A percentile compares a stretch with the other conserved stretches of the same genome.
phyloP scores from a whole-genome alignment of 257 asterid species.

The Salvia splendens region DNA sequence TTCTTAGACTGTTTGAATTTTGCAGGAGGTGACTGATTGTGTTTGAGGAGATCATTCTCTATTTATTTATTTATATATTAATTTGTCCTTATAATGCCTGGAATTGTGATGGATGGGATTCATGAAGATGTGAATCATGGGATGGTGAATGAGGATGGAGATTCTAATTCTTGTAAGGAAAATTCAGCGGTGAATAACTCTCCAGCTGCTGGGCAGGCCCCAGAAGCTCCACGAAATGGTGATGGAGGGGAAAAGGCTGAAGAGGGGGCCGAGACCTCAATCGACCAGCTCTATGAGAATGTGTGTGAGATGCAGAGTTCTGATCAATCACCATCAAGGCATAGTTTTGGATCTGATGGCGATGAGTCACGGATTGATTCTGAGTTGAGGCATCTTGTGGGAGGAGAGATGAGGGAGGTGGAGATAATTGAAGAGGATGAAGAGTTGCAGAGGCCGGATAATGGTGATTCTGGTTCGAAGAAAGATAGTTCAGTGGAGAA shows the following conservation, averaged over 20 bases:
- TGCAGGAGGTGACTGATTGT: conserved; percentile 43
- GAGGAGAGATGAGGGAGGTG: conserved; percentile 83
- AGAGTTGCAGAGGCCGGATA: conserved; percentile 51
- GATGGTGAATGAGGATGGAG: conserved; percentile 48
- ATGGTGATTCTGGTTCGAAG: conserved; percentile 47
- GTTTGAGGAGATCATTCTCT: conserved; percentile 36
- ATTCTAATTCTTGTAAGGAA: conserved; percentile 41
- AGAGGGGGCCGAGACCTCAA: conserved; percentile 65
- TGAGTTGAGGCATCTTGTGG: conserved; percentile 82
- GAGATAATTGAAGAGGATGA: conserved; percentile 83
- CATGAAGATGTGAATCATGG: conserved; percentile 53
- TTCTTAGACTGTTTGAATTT: conserved; percentile 19
- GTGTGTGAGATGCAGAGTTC: conserved; percentile 98
- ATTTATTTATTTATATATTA: conserved; percentile 30
- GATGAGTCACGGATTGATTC: conserved; percentile 91
- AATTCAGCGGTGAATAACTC: conserved; percentile 35
- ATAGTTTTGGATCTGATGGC: conserved; percentile 90
- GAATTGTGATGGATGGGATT: conserved; percentile 63
- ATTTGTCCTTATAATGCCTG: conserved; percentile 56
- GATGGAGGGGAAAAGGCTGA: conserved; percentile 35
- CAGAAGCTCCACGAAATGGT: conserved; percentile 46
- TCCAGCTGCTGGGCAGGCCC: conserved; percentile 31
- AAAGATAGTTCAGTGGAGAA: conserved; percentile 46
- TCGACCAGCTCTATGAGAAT: conserved; percentile 83
- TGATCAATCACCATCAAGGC: conserved; percentile 89